Evolutionary conservation across 78 protist species (phyloP), one percentile per base, ranked within the genome.

Genomic region (Dictyostelium capitatum): DNA sequence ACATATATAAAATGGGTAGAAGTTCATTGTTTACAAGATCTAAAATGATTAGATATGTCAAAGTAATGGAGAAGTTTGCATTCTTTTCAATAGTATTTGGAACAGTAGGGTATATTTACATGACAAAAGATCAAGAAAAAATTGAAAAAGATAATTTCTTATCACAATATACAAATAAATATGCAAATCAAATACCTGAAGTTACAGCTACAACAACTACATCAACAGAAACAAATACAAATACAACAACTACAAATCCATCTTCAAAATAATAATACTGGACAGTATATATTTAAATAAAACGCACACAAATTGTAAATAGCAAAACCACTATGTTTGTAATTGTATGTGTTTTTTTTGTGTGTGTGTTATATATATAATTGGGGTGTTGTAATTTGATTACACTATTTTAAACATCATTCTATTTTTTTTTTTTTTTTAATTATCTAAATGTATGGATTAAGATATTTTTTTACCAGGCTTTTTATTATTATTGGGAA

Each of bases 31-130:
- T 70, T 28, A 81, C 77, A 4, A 67, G 79, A 81, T 48, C 54
- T 47, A 81, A 81, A 81, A 67, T 56, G 72, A 56, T 81, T 6
- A 81, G 54, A 81, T 81, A 81, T 28, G 19, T 72, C 14, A 53
- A 57, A 81, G 46, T 56, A 25, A 28, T 47, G 41, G 53, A 81
- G 54, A 81, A 81, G 41, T 6, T 72, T 25, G 87, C 87, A 28
- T 56, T 47, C 25, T 41, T n/a, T 23, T 14, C 87, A 48, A 4
- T 81, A 7, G 10, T 69, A 17, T 19, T 81, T 51, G 87, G 77
- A 28, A 10, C 87, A 77, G 41, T 77, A 0, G 51, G 8, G 6
- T 23, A 5, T 17, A 50, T 25, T 19, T 9, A 10, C 15, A 19
- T 15, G 28, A 77, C 51, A 37, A 50, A 23, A 51, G 47, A 77